Evolutionary conservation across 2,329 filamentous ascomycete species (phyloP).

Genomic region (Ophiosphaerella herpotricha): DNA sequence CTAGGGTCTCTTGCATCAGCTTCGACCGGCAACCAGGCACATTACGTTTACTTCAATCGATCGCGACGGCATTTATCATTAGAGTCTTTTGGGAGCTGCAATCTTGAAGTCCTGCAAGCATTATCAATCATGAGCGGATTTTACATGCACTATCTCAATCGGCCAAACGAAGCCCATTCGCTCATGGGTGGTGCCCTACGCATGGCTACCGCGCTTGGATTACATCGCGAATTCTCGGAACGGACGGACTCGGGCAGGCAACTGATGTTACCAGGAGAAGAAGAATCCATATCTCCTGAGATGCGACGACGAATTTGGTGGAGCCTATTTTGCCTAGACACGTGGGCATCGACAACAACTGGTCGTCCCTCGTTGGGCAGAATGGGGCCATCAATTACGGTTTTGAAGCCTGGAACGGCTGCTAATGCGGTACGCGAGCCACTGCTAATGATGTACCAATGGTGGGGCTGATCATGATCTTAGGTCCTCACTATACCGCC

Average conservation of each 20-base stretch:
- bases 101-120: constrained; percentile 75
- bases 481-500: constrained; percentile 30
- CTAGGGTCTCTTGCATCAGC: constrained; percentile 73
- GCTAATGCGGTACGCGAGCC: constrained; percentile 33
- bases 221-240: constrained; percentile 67
- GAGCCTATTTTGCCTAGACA: constrained; percentile 51
- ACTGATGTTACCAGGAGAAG: constrained; percentile 28
- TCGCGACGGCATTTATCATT: constrained; percentile 70
- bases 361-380: constrained; percentile 48
- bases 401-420: constrained; percentile 42
- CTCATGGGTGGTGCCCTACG: constrained; percentile 72
- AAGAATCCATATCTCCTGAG: constrained; percentile 45
- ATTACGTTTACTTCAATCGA: constrained; percentile 71
- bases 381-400: constrained; percentile 47
- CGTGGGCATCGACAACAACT: constrained; percentile 51
- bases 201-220: constrained; percentile 74
- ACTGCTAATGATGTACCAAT: background rate
- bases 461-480: constrained; percentile 5
- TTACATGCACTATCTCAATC: constrained; percentile 78
- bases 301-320: constrained; percentile 51
- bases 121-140: constrained; percentile 73
- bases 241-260: constrained; percentile 21
- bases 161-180: constrained; percentile 76
- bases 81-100: constrained; percentile 70
- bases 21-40: constrained; percentile 65